Conservation (phyloP, 768 basidiomycete species). For the Cystofilobasidium capitatum region DNA sequence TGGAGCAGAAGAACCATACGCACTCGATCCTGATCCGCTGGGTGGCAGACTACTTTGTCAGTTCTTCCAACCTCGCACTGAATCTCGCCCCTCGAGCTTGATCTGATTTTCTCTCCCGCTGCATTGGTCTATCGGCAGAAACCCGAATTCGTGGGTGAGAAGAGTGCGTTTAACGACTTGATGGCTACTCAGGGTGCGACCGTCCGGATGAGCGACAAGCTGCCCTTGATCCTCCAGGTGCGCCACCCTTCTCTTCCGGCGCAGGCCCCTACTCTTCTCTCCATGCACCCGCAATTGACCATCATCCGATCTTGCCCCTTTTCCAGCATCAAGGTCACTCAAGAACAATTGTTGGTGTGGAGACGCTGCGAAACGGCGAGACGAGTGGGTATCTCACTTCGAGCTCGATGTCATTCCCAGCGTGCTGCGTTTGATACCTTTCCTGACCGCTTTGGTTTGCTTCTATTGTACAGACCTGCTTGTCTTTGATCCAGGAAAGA, state of each 20-base stretch:
- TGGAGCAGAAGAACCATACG: neutral
- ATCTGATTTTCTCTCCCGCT: neutral
- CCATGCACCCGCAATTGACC: no score
- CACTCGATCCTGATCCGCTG: conserved; percentile 18
- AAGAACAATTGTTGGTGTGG: conserved; percentile 21
- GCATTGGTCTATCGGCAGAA: neutral
- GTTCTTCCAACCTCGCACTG: neutral
- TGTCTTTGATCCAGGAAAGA: conserved; percentile 20
- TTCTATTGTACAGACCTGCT: conserved; percentile 3
- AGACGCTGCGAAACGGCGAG: conserved; percentile 17
- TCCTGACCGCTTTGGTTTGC: neutral
- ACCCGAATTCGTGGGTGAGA: neutral
- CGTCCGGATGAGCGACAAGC: conserved; percentile 8
- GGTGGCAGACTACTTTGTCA: conserved; percentile 25
- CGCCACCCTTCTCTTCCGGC: neutral
- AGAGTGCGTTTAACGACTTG: conserved; percentile 3
- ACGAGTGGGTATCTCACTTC: conserved; percentile 14
- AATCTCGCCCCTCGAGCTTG: neutral
- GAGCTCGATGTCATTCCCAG: neutral
- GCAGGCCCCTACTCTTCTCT: neutral
- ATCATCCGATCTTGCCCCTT: neutral
- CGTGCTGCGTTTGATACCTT: neutral
- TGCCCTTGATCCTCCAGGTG: conserved; percentile 18
- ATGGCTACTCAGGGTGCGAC: conserved; percentile 12
- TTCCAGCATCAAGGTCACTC: conserved; percentile 25